A percentile compares a stretch with the other conserved stretches of the same genome.
Evolutionary conservation across 768 basidiomycete genomes (phyloP).

Genomic region (Royoungia palumana): DNA sequence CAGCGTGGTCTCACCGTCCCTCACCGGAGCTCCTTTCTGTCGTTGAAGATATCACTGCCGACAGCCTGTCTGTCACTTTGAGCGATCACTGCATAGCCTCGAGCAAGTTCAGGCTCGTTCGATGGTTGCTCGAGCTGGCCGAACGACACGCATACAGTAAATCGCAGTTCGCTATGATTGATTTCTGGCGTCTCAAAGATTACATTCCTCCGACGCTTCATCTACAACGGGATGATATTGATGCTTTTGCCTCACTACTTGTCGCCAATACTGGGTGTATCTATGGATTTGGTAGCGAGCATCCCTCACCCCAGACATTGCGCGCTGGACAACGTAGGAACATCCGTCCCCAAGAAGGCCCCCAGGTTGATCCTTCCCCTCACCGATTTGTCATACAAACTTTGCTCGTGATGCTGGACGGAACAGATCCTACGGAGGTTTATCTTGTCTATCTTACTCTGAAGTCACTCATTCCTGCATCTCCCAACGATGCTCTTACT

Average conservation of each 20-base stretch:
- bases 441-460: conserved; percentile 63
- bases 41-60: conserved; percentile 43
- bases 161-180: conserved; percentile 49
- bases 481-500: conserved; percentile 29
- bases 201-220: conserved; percentile 56
- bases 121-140: conserved; percentile 54
- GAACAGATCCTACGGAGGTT: conserved; percentile 44
- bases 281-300: conserved; percentile 56
- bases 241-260: conserved; percentile 69
- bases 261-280: conserved; percentile 57
- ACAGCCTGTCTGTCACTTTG: conserved; percentile 52
- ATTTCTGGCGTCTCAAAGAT: conserved; percentile 85
- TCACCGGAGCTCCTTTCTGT: conserved; percentile 44
- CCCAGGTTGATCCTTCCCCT: conserved; percentile 29
- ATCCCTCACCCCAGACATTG: conserved; percentile 41
- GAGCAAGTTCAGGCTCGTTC: conserved; percentile 76
- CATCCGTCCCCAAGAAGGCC: conserved; percentile 12
- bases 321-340: conserved; percentile 34
- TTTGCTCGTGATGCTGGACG: conserved; percentile 58
- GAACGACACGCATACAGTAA: conserved; percentile 36
- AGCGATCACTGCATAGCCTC: conserved; percentile 57
- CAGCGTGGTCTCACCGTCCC: conserved; percentile 73
- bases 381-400: conserved; percentile 50
- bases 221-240: conserved; percentile 64
- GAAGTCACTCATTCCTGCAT: conserved; percentile 49